phyloP scores from a whole-genome alignment of 768 basidiomycete genomes.

The Boletus speciosus region DNA sequence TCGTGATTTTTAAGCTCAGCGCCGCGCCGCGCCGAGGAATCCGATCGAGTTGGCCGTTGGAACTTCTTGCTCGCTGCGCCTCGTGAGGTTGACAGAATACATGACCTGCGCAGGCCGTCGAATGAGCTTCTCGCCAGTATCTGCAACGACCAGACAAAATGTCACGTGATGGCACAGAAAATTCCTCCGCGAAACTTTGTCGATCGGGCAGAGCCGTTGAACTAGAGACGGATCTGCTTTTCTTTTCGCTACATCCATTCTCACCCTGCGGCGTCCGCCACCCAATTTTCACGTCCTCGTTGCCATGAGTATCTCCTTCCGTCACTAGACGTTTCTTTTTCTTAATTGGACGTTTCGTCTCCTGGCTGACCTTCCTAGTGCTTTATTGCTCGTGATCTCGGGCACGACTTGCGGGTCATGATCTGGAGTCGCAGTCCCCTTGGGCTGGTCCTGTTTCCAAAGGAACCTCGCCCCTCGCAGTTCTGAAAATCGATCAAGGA shows the following conservation, averaged over 20 bases:
- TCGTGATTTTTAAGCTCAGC: slow-evolving; percentile 20
- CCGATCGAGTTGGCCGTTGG: slow-evolving; percentile 15
- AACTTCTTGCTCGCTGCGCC: background rate
- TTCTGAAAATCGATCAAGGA: slow-evolving; percentile 30
- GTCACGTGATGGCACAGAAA: slow-evolving; percentile 1
- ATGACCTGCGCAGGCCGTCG: background rate
- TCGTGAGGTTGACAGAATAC: background rate
- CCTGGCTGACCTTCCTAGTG: slow-evolving; percentile 7
- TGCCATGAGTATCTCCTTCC: slow-evolving; percentile 18
- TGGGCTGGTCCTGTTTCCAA: slow-evolving; percentile 21
- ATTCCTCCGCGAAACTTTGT: slow-evolving; percentile 6
- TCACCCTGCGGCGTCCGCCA: slow-evolving; percentile 25
- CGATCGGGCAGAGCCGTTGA: background rate
- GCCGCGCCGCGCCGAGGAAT: slow-evolving; percentile 18
- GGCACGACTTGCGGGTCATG: slow-evolving; percentile 16
- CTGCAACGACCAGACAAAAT: background rate
- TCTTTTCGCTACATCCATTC: slow-evolving; percentile 9
- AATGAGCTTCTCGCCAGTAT: background rate
- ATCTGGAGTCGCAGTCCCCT: slow-evolving; percentile 23
- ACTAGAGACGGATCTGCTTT: slow-evolving; percentile 11
- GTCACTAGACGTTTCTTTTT: slow-evolving; percentile 21
- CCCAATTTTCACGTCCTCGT: slow-evolving; percentile 16
- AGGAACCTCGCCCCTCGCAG: slow-evolving; percentile 14
- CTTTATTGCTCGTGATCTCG: slow-evolving; percentile 22
- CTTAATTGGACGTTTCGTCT: slow-evolving; percentile 21